These are phyloP conservation scores for Pythium pyrilobum DNA, from an alignment of 352 stramenopile genomes.

Conservation along the genomic window DNA sequence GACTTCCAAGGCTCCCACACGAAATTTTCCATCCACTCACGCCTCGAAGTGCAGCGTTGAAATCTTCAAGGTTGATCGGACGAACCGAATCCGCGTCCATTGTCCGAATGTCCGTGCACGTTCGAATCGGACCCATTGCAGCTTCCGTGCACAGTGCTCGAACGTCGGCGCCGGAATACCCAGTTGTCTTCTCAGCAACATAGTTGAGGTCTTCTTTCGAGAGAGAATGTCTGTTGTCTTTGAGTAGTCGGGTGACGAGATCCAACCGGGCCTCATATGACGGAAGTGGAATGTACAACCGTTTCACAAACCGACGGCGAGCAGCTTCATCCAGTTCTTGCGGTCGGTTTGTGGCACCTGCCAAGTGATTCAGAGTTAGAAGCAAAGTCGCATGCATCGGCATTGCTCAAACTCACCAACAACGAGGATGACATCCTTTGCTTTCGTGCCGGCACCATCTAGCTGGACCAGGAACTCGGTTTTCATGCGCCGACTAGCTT, in stretches of 20 bases:
- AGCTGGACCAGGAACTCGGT: constrained; percentile 99
- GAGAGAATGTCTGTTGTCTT: constrained; percentile 91
- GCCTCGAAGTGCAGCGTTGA: constrained; percentile 88
- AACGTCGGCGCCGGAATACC: constrained; percentile 98
- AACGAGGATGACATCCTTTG: constrained; percentile 89
- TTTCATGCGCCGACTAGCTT: constrained; percentile 96
- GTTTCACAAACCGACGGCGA: constrained; percentile 95
- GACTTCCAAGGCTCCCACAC: too few species aligned
- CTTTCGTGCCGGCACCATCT: constrained; percentile 91
- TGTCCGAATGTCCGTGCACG: constrained; percentile 73
- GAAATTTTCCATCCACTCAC: constrained; percentile 20
- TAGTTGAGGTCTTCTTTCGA: constrained; percentile 82
- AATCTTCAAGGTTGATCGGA: constrained; percentile 94
- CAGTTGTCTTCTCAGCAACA: constrained; percentile 84
- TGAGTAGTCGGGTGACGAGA: constrained; percentile 90
- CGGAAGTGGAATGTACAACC: constrained; percentile 96
- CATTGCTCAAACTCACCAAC: constrained; percentile 40
- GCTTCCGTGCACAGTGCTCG: constrained; percentile 96
- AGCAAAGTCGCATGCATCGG: background rate
- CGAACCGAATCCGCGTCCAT: constrained; percentile 90
- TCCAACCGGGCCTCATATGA: constrained; percentile 80
- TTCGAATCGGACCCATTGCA: constrained; percentile 95
- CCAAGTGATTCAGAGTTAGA: background rate
- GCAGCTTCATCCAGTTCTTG: constrained; percentile 98
- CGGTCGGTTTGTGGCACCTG: constrained; percentile 95